Percentiles rank a stretch among this genome's conserved stretches.
These are phyloP conservation scores for Serendipita sp. DNA, from an alignment of 768 basidiomycete genomes.

Conservation along the genomic window DNA sequence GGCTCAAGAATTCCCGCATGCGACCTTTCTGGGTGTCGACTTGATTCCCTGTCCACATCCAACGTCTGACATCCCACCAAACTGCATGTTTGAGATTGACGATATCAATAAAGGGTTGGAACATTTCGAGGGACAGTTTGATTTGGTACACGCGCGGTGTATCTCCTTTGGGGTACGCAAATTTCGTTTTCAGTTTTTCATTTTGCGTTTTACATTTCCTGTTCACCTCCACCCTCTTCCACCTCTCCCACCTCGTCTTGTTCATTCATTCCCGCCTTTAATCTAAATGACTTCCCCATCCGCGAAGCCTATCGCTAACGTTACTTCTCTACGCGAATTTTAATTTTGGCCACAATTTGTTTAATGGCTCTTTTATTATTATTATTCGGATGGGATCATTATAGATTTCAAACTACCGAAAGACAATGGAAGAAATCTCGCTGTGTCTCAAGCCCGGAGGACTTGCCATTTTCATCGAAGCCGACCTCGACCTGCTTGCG, in stretches of 20 bases:
- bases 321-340: too few species aligned
- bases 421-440: constrained; percentile 3
- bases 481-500: not conserved
- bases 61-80: not conserved
- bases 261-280: too few species aligned
- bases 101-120: not conserved
- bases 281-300: too few species aligned
- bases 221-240: not conserved
- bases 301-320: too few species aligned
- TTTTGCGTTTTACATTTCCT: too few species aligned
- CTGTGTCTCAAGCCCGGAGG: not conserved
- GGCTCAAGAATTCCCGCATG: not conserved
- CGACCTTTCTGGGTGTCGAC: not conserved
- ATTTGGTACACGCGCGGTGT: not conserved
- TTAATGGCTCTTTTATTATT: not conserved
- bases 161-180: not conserved
- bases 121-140: not conserved
- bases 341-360: too few species aligned
- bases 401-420: constrained; percentile 1
- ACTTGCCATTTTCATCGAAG: not conserved
- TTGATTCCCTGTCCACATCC: not conserved
- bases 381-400: not conserved
- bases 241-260: not conserved
- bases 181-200: too few species aligned
- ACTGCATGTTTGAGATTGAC: not conserved